phyloP scores from a whole-genome alignment of 192 early-diverging fungal species.

The Rhizophagus sp. region DNA sequence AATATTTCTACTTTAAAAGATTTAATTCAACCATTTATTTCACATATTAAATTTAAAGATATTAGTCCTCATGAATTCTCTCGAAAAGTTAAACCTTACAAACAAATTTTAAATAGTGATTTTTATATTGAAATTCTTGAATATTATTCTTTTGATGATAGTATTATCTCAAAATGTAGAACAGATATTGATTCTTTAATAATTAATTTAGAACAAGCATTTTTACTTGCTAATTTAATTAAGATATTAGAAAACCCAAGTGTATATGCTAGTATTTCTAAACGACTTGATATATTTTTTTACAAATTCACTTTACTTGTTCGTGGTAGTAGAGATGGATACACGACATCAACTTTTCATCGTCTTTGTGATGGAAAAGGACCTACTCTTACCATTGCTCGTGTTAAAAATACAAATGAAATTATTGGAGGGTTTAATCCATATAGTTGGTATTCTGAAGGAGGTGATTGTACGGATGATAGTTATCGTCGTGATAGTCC shows the following conservation, averaged over 20 bases:
- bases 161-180: not conserved
- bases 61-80: not conserved
- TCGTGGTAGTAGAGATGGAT: not conserved
- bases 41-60: not conserved
- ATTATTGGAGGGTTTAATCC: constrained; percentile 36
- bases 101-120: not conserved
- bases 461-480: not conserved
- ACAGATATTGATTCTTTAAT: not conserved
- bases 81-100: not conserved
- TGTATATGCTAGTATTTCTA: not conserved
- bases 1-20: not conserved
- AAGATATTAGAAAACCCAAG: not conserved
- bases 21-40: not conserved
- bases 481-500: not conserved
- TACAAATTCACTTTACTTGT: not conserved
- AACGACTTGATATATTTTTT: not conserved
- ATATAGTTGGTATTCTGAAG: constrained; percentile 24
- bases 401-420: constrained; percentile 26
- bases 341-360: not conserved
- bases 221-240: no score
- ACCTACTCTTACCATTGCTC: constrained; percentile 25
- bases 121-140: not conserved
- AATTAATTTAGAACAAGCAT: not conserved
- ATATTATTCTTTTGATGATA: not conserved
- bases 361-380: constrained; percentile 26